Conservation (phyloP, 805 yeast species). For the Phaffomyces opuntiae region DNA sequence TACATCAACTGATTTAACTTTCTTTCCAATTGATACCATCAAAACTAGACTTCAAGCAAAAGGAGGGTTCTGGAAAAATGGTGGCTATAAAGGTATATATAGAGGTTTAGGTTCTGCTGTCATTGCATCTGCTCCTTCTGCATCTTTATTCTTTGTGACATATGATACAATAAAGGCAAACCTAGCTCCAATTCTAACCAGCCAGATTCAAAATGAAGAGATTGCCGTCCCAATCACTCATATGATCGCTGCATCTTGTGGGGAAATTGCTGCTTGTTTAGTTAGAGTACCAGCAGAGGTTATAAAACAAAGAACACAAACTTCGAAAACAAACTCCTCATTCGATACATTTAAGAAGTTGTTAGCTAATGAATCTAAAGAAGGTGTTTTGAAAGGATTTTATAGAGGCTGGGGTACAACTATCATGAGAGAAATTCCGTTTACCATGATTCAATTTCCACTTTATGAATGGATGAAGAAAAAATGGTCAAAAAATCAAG, state of each 20-base stretch:
- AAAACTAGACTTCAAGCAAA: constrained; percentile 93
- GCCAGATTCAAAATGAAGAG: constrained; percentile 19
- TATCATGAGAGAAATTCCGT: constrained; percentile 91
- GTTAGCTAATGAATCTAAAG: constrained; percentile 49
- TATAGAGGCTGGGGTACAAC: constrained; percentile 94
- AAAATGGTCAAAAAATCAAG: constrained; percentile 40
- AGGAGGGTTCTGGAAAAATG: constrained; percentile 89
- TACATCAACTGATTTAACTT: constrained; percentile 87
- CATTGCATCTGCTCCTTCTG: constrained; percentile 90
- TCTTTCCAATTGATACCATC: constrained; percentile 93
- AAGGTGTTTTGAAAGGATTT: constrained; percentile 69
- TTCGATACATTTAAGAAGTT: constrained; percentile 59
- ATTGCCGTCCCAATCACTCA: constrained; percentile 45
- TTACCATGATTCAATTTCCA: constrained; percentile 94
- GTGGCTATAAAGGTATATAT: constrained; percentile 89
- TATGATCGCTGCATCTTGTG: constrained; percentile 82
- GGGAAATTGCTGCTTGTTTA: constrained; percentile 89
- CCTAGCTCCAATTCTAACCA: constrained; percentile 32
- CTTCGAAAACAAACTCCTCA: constrained; percentile 60
- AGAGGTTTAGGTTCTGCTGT: constrained; percentile 90
- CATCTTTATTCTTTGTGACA: constrained; percentile 70
- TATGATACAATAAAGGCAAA: constrained; percentile 67
- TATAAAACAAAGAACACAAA: constrained; percentile 90
- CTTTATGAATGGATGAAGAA: constrained; percentile 77
- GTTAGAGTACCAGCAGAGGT: constrained; percentile 97